Evolutionary conservation across 2,329 filamentous ascomycete genomes (phyloP), one percentile per base, ranked within the genome.

Genomic region (Fusarium sp.): DNA sequence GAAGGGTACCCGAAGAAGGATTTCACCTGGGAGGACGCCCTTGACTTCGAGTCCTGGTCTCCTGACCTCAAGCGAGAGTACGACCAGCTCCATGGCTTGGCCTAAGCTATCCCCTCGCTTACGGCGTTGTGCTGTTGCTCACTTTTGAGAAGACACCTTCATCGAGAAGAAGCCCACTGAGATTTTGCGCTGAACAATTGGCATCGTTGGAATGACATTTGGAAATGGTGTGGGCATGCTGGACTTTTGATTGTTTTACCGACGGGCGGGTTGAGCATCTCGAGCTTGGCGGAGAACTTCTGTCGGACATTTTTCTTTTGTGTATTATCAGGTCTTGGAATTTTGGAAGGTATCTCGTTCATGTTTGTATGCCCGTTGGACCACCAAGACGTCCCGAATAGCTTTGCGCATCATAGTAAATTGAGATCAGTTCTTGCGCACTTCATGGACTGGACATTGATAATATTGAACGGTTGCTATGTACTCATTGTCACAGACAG

Each of bases 91-190:
- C 34, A 38, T 38, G 18, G 5, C 18, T 38, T 38, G 34, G 34
- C 9, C 3, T 38, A n/a, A 16, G 10, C 18, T 3, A 2, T 11
- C 18, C 34, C 5, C 9, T 38, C 9, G 18, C 16, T 2, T 9
- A 6, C 18, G 5, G 34, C 18, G 5, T 5, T n/a, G 18, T 38
- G 34, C 3, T 38, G 16, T 99, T 11, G 89, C 92, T 18, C 95
- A 98, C 82, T 85, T 98, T 9, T 96, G 93, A 77, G 96, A 98
- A 73, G 90, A 97, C 60, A 99, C 96, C 0, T 99, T 97, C 77
- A 99, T 99, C 75, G 96, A 99, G 79, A 93, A 94, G 79, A 99
- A 99, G 75, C n/a, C 96, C 97, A 0, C 81, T 99, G 14, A 87
- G 92, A 52, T 99, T 99, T 80, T 99, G 97, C 77, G 94, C 96